Evolutionary conservation across 2,329 filamentous ascomycete genomes (phyloP).

Genomic region (Fusarium penzigii): DNA sequence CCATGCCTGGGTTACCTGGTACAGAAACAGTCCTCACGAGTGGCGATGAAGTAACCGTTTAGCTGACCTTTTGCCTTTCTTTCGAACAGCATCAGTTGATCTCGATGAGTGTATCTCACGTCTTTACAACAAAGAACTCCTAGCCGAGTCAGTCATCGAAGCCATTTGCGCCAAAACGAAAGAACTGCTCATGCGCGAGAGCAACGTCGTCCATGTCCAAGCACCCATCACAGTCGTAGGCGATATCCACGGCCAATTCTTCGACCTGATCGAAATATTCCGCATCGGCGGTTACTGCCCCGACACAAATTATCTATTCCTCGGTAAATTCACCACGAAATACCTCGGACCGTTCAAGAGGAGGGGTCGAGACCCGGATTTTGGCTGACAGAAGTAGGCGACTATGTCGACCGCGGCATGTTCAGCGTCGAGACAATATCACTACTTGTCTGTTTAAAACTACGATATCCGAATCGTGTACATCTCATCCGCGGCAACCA

Average conservation of each 20-base stretch:
- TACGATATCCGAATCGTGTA: slow-evolving; percentile 93
- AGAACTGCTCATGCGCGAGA: slow-evolving; percentile 98
- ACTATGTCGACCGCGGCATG: slow-evolving; percentile 97
- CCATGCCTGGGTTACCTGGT: slow-evolving; percentile 61
- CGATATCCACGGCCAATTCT: slow-evolving; percentile 98
- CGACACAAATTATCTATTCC: slow-evolving; percentile 96
- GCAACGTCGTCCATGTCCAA: slow-evolving; percentile 96
- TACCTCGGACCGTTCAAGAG: neutral
- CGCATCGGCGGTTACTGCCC: slow-evolving; percentile 97
- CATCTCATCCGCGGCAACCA: slow-evolving; percentile 97
- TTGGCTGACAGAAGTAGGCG: slow-evolving; percentile 56
- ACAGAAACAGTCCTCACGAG: slow-evolving; percentile 17
- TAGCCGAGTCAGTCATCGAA: slow-evolving; percentile 97
- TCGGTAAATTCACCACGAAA: slow-evolving; percentile 58
- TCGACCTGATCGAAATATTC: slow-evolving; percentile 98
- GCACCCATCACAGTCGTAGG: slow-evolving; percentile 96
- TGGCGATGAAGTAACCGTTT: slow-evolving; percentile 2
- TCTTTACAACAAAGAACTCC: slow-evolving; percentile 93
- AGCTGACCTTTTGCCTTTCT: slow-evolving; percentile 11
- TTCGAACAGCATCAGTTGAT: slow-evolving; percentile 79
- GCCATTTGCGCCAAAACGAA: slow-evolving; percentile 99
- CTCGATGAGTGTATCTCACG: slow-evolving; percentile 98
- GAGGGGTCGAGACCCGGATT: neutral
- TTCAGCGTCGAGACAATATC: slow-evolving; percentile 99
- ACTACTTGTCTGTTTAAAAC: slow-evolving; percentile 92